Base-by-base conservation (phyloP, 164 flowering plant genomes). In the Brasenia schreberi region DNA sequence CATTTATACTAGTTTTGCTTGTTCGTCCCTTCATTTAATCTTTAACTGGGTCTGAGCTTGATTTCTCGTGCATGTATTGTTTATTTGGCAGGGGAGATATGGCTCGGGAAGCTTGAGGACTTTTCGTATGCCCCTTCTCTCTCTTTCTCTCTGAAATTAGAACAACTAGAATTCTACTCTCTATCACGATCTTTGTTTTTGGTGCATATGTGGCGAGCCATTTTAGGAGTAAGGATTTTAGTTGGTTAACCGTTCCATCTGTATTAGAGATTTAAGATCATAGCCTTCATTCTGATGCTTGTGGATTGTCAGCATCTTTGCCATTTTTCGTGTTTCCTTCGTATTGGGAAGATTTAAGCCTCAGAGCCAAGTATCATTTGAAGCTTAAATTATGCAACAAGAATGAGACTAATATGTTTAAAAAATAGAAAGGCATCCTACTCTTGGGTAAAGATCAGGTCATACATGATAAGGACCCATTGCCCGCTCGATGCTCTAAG, bases 71-170 rank as follows among this genome's bases (percentile, higher is more conserved):
- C 27, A 9, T 18, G 10, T 18, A 9, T 60, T 60, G 9, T 63
- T 39, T 63, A 16, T 18, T 33, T 63, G 18, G 11, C 17, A 63
- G 65, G 65, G 65, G 65, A 7, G 27, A 63, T 63, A 63, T 63
- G 65, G 65, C 7, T 43, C 65, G 1, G 65, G 65, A 63, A 63
- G 65, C 65, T 33, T 63, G 43, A 63, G 43, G 27, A 63, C 42
- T 63, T 63, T 4, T 17, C 65, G 65, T 63, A 63, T n/a, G 62
- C 27, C 7, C 65, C 7, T n/a, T 60, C 62, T 60, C 62, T 60
- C 62, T 6, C 27, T 60, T 9, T 60, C 63, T 5, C 63, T 60
- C 63, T 60, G 17, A 6, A 9, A 7, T 9, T 45, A 7, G 4
- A 7, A 6, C 53, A 9, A 7, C 63, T 45, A 7, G 4, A 7